These are phyloP conservation scores for Microcyclospora tardicrescens DNA, from an alignment of 2,329 filamentous ascomycete genomes.

Conservation along the genomic window DNA sequence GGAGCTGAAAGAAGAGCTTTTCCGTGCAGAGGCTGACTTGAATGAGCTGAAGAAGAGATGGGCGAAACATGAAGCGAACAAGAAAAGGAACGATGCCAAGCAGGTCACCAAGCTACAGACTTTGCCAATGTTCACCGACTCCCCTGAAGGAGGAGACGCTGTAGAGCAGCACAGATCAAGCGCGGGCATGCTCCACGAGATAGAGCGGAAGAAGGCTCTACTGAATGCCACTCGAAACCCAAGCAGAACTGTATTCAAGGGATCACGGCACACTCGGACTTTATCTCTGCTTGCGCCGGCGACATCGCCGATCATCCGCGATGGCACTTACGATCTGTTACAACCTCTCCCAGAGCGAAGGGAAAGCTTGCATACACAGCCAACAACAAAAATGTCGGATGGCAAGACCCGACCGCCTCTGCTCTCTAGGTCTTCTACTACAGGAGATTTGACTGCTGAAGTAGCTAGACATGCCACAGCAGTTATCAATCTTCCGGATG, in stretches of 20 bases:
- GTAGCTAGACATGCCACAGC: slow-evolving; percentile 22
- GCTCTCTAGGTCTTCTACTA: slow-evolving; percentile 8
- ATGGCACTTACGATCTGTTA: no score
- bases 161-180: slow-evolving; percentile 11
- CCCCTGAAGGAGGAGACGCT: slow-evolving; percentile 26
- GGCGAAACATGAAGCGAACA: slow-evolving; percentile 61
- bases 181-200: slow-evolving; percentile 42
- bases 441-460: slow-evolving; percentile 12
- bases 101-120: slow-evolving; percentile 47
- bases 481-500: slow-evolving; percentile 7
- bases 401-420: no score
- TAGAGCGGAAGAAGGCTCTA: slow-evolving; percentile 61
- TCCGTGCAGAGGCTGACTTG: slow-evolving; percentile 66
- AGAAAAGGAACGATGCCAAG: slow-evolving; percentile 56
- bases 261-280: slow-evolving; percentile 48
- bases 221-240: slow-evolving; percentile 37
- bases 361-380: no score
- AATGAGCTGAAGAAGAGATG: slow-evolving; percentile 70
- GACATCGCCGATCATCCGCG: not conserved
- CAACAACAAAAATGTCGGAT: no score
- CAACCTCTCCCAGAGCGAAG: no score
- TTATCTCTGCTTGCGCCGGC: slow-evolving; percentile 70
- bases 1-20: slow-evolving; percentile 82
- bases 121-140: slow-evolving; percentile 31
- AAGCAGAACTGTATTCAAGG: slow-evolving; percentile 48